Percentiles rank a stretch among this genome's conserved stretches.
These are phyloP conservation scores for Rhodamnia rubescens DNA, from an alignment of 345 rosid species.

Conservation along the genomic window DNA sequence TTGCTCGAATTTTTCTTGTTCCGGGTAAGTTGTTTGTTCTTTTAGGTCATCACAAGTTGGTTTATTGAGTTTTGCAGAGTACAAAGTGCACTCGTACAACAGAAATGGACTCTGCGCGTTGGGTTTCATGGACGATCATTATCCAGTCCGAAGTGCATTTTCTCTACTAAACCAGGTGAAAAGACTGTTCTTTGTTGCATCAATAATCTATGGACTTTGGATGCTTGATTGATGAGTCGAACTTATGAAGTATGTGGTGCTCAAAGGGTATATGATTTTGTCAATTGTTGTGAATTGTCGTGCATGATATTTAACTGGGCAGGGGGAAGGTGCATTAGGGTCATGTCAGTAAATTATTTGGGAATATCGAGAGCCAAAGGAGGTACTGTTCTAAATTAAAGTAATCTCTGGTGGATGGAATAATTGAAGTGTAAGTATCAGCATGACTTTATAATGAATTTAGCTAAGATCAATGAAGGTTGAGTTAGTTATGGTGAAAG, in stretches of 20 bases:
- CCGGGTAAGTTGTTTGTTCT: not conserved
- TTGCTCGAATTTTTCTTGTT: not conserved
- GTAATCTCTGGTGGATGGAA: not conserved
- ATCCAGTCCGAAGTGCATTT: conserved; percentile 89
- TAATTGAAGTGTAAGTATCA: not conserved
- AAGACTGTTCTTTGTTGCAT: not conserved
- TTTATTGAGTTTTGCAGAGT: conserved; percentile 37
- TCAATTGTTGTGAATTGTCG: not conserved
- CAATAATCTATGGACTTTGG: not conserved
- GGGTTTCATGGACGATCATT: conserved; percentile 96
- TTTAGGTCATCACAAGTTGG: not conserved
- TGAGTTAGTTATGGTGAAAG: not conserved
- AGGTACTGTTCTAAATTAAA: not conserved
- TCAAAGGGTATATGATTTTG: not conserved
- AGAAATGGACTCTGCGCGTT: conserved; percentile 76
- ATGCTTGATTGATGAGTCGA: not conserved
- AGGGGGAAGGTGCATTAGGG: not conserved
- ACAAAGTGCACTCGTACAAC: conserved; percentile 89
- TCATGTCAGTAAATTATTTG: not conserved
- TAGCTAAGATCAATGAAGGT: not conserved
- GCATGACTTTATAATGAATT: not conserved
- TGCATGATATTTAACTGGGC: not conserved
- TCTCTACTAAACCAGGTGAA: conserved; percentile 81
- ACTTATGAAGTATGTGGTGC: not conserved
- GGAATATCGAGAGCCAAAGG: not conserved